Conservation (phyloP, 257 asterid genomes). For the Solanum microdontum region DNA sequence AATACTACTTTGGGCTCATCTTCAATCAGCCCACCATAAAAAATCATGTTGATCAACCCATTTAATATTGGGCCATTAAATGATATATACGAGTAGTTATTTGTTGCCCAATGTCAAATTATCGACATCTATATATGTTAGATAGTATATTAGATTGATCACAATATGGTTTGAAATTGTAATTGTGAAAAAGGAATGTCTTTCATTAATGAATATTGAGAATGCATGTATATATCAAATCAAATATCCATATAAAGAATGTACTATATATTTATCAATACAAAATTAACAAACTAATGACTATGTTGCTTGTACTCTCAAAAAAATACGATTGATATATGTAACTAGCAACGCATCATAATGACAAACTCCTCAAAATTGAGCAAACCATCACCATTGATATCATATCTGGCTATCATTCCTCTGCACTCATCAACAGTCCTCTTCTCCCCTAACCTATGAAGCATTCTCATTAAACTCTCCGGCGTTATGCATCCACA, state of each 20-base stretch:
- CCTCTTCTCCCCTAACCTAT: conserved; percentile 38
- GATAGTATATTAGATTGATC: background rate
- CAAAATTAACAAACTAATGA: background rate
- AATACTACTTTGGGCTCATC: background rate
- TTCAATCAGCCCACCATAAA: background rate
- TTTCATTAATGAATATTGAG: too few relatives aligned
- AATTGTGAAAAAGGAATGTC: too few relatives aligned
- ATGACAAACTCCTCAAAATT: conserved; percentile 50
- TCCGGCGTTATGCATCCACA: conserved; percentile 42
- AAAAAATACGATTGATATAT: background rate
- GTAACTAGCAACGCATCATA: conserved; percentile 37
- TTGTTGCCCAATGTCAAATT: too few relatives aligned
- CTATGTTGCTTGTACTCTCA: background rate
- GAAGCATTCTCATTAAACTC: conserved; percentile 54
- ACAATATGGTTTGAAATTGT: too few relatives aligned
- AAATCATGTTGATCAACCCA: background rate
- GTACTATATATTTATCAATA: background rate
- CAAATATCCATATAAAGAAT: background rate
- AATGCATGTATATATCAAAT: background rate
- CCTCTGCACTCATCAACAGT: conserved; percentile 30
- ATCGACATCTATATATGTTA: too few relatives aligned
- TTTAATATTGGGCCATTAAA: background rate
- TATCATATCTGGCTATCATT: conserved; percentile 50
- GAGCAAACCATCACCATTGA: conserved; percentile 55
- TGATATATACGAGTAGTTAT: background rate